Base-by-base conservation (phyloP, 78 protist genomes). In the Speleostelium caveatum region DNA sequence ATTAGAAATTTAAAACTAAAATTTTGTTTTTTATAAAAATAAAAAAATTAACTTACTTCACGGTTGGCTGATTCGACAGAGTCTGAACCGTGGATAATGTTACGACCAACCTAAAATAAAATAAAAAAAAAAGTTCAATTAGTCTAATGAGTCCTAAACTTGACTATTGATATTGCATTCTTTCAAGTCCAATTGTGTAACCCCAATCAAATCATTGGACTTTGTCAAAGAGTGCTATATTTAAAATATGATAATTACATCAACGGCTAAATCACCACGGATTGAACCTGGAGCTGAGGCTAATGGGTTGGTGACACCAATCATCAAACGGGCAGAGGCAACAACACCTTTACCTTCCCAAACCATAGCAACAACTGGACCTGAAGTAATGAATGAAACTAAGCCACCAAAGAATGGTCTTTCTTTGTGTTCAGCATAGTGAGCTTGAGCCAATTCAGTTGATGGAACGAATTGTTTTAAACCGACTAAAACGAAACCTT, bases 361-460 rank as follows among this genome's bases (percentile, higher is more conserved):
- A 39, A 92, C 96, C 95, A 96, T 83, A 28, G 97, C 97, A 49
- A 95, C 97, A 56, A 97, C 96, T 0, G 97, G 95, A 66, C 97
- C 97, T 6, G 94, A 87, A 53, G 97, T 32, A 60, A 95, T 30
- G 68, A 56, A 95, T 60, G 68, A 49, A 73, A 61, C 63, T 35
- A 96, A 75, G 38, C 79, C 91, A 35, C 42, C 32, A 65, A 87
- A 96, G 93, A 96, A 96, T 77, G 95, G 95, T 45, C 62, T 63
- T 71, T 36, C n/a, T 32, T n/a, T 39, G 55, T 49, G 92, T 24
- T 91, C 97, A 33, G 14, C 86, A 86, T 96, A 96, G 95, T 96
- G 97, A 16, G 6, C 19, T 59, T 94, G 79, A 33, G 96, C 96
- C 26, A 35, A 86, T 30, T 33, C 94, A 28, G 12, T 16, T 42